Conservation (phyloP, 257 asterid genomes). For the Verbena officinalis region DNA sequence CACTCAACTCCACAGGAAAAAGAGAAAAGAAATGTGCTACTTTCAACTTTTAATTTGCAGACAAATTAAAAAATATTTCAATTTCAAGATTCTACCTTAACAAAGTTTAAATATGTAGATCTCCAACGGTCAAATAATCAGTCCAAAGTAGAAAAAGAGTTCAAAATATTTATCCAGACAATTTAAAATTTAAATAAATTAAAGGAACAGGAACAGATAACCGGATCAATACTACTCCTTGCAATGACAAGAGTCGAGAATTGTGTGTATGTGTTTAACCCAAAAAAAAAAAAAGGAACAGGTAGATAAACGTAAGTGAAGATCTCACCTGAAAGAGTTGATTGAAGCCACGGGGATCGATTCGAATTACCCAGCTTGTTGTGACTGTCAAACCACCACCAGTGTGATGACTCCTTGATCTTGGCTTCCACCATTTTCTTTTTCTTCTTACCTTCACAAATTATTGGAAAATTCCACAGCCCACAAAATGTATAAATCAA, state of each 20-base stretch:
- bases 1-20: too few species aligned
- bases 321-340: constrained; percentile 67
- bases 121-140: constrained; percentile 43
- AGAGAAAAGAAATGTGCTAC: not conserved
- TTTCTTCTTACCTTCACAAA: constrained; percentile 40
- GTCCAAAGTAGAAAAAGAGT: constrained; percentile 25
- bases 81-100: constrained; percentile 31
- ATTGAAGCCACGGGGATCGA: constrained; percentile 86
- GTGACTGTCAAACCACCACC: constrained; percentile 90
- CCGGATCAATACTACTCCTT: constrained; percentile 18
- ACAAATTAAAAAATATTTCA: not conserved
- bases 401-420: constrained; percentile 52
- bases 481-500: too few species aligned
- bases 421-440: constrained; percentile 44
- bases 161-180: not conserved
- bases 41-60: not conserved
- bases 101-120: constrained; percentile 7
- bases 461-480: not conserved
- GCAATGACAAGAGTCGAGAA: not conserved
- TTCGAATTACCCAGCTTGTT: constrained; percentile 38
- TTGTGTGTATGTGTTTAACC: not conserved
- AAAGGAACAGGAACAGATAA: too few species aligned
- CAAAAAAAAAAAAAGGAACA: not conserved
- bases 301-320: not conserved
- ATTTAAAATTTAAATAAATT: not conserved